Evolutionary conservation across 352 stramenopile genomes (phyloP), one percentile per base, ranked within the genome.

Genomic region (Phytophthora gonapodyides): DNA sequence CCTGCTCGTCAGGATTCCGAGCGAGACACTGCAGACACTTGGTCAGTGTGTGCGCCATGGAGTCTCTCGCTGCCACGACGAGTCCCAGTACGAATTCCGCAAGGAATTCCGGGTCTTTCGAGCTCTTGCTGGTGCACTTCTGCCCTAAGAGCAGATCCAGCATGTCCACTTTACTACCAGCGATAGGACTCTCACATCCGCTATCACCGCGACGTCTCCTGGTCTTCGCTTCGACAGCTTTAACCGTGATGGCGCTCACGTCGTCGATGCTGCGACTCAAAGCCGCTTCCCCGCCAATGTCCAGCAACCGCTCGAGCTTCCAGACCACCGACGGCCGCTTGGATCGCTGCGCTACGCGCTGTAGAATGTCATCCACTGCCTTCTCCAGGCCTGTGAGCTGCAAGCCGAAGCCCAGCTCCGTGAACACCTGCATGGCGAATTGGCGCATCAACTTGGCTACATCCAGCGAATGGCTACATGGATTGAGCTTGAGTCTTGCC

Each of bases 11-110:
- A 5, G 76, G 76, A 24, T 79, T 53, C 37, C 81, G 47, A 49
- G 85, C 88, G 24, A 74, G 66, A 52, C 87, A 70, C 43, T 88
- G 74, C 13, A 94, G 50, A 52, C 85, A 80, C 73, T 71, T 90
- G 11, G 54, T 64, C 10, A 95, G 35, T 1, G 75, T 82, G 45
- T 82, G 69, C 0, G 82, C 69, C 12, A 83, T 94, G 1, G 87
- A 88, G 27, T 89, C 82, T 2, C 81, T 72, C 5, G 84, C 84
- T 45, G 82, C 84, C 10, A 90, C 59, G 4, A 93, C 76, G 31
- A 94, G 75, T 57, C 76, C 83, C 17, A 96, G 56, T 24, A 88
- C 71, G 31, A 94, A 82, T 40, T 94, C 75, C 5, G 80, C 80
- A 3, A 96, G 67, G 12, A 65, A 64, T 12, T 43, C 38, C 4